phyloP scores from a whole-genome alignment of 2,329 filamentous ascomycete species.

The Lecanicillium sp. region DNA sequence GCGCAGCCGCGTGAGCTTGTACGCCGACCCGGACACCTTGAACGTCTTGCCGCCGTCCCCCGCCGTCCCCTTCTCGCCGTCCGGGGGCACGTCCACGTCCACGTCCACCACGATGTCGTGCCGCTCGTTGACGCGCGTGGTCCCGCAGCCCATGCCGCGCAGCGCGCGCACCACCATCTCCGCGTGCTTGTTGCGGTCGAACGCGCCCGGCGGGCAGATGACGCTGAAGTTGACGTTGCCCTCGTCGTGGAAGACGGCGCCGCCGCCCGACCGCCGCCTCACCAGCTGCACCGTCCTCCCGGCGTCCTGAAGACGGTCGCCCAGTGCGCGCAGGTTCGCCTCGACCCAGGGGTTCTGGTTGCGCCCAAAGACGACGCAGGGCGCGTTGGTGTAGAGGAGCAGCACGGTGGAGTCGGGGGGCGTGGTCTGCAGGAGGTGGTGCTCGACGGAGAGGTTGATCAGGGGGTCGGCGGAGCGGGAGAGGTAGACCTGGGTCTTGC shows the following conservation, averaged over 20 bases:
- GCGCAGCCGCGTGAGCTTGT: slow-evolving; percentile 77
- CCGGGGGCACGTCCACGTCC: slow-evolving; percentile 12
- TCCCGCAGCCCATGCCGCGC: slow-evolving; percentile 47
- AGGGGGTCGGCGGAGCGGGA: slow-evolving; percentile 69
- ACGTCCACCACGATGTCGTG: slow-evolving; percentile 83
- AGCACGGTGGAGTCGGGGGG: slow-evolving; percentile 68
- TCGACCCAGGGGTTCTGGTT: slow-evolving; percentile 99
- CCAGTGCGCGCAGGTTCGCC: slow-evolving; percentile 65
- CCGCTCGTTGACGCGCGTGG: slow-evolving; percentile 73
- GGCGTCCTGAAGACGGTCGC: slow-evolving; percentile 12
- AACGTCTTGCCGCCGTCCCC: slow-evolving; percentile 34
- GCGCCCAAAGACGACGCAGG: slow-evolving; percentile 83
- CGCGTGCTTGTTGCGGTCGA: slow-evolving; percentile 82
- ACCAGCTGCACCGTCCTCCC: slow-evolving; percentile 53
- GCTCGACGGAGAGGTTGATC: slow-evolving; percentile 90
- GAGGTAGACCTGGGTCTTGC: slow-evolving; percentile 61
- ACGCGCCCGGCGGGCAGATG: slow-evolving; percentile 68
- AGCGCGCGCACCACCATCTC: slow-evolving; percentile 90
- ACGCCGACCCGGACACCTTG: slow-evolving; percentile 92
- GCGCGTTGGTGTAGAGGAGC: slow-evolving; percentile 81
- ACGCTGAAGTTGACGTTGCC: slow-evolving; percentile 96
- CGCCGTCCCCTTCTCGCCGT: no score
- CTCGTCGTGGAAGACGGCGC: slow-evolving; percentile 86
- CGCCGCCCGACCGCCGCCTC: slow-evolving; percentile 79
- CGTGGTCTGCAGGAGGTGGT: slow-evolving; percentile 74